phyloP scores from a whole-genome alignment of 2,329 filamentous ascomycete species.

The Neoarthrinium moseri region DNA sequence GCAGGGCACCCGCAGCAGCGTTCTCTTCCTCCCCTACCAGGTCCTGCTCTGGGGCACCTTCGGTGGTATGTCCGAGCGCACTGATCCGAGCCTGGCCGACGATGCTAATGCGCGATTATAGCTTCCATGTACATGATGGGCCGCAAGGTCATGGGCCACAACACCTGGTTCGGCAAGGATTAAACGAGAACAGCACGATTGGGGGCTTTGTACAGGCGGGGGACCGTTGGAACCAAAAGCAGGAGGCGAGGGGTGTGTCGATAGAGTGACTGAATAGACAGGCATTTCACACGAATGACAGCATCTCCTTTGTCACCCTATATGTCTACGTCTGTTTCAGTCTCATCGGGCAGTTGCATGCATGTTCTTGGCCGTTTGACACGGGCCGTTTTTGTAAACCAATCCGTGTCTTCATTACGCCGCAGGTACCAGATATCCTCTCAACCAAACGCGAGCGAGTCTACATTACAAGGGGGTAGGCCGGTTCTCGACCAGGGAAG shows the following conservation, averaged over 20 bases:
- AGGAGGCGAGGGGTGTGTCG: conserved; percentile 12
- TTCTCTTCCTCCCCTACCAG: conserved; percentile 69
- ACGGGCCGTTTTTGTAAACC: not conserved
- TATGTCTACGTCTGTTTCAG: not conserved
- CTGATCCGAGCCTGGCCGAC: not conserved
- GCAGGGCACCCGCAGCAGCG: conserved; percentile 64
- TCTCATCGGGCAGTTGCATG: too few relatives aligned
- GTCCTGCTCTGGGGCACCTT: conserved; percentile 61
- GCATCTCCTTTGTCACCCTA: conserved; percentile 3
- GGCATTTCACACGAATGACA: conserved; percentile 12
- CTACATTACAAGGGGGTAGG: conserved; percentile 13
- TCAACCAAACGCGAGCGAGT: conserved; percentile 4
- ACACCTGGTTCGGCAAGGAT: conserved; percentile 69
- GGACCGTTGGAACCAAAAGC: conserved; percentile 3
- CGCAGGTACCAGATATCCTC: conserved; percentile 10
- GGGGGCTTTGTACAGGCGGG: conserved; percentile 13
- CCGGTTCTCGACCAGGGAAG: conserved; percentile 1
- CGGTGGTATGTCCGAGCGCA: conserved; percentile 51
- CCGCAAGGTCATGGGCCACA: conserved; percentile 74
- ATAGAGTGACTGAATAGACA: conserved; percentile 13
- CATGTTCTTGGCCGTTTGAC: not conserved
- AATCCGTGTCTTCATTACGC: conserved; percentile 7
- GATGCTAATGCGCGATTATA: conserved; percentile 27
- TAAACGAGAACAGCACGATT: conserved; percentile 31
- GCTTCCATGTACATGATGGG: conserved; percentile 68